Evolutionary conservation across 345 rosid genomes (phyloP), one percentile per base, ranked within the genome.

Genomic region (Erodium maritimum): DNA sequence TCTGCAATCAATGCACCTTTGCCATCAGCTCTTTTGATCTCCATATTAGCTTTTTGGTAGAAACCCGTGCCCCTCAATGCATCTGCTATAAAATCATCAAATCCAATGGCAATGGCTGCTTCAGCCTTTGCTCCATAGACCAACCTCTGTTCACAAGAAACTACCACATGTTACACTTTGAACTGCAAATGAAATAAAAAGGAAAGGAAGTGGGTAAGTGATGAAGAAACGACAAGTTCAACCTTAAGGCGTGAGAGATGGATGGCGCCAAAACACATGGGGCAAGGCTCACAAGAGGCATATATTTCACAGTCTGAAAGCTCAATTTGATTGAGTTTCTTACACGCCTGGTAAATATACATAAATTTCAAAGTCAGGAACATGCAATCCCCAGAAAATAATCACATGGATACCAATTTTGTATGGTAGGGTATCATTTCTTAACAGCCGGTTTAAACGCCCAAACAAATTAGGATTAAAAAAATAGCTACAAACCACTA

Each of bases 1-100:
- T 89, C 97, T 0, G 99, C 99, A 34, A 85, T 71, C 21, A 52
- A 76, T 21, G 95, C 96, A 24, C 76, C 89, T 0, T 64, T 76
- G 0, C 99, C 94, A 6, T 87, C 95, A 0, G 88, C 95, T 71
- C 73, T 65, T 61, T 75, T 89, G 56, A 93, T 93, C 90, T 79
- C 95, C 62, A 89, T 25, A 23, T 72, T 58, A 58, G 88, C 78
- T 61, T 83, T 83, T 71, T 83, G 85, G 63, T 83, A 83, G 60
- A 68, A 62, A 20, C 83, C 83, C 13, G 85, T 83, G 20, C 89
- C 89, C 53, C 85, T 72, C 37, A 80, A 16, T 19, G 83, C 85
- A 59, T 83, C 89, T 0, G 82, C 85, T 7, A 83, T 80, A 81
- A 85, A 85, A 59, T 80, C 85, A 34, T 93, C 95, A 16, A 93